Conservation (phyloP, 176 grass and related monocot genomes). For the Pharus latifolius region DNA sequence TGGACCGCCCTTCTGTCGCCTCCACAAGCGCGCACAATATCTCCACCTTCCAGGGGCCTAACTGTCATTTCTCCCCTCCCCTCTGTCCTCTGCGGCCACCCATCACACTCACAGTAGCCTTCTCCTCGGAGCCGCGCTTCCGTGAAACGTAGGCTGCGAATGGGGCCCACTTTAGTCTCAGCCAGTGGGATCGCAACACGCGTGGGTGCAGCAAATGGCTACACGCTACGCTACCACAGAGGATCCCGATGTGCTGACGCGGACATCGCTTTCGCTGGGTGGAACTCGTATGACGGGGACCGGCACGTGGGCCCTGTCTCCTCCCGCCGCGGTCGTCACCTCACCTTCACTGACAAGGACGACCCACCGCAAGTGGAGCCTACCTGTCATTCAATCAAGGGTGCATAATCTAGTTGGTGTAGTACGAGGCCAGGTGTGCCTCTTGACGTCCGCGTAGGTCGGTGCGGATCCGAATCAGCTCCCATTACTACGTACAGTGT, state of each 20-base stretch:
- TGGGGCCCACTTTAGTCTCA: too few species aligned
- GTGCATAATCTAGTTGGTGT: background rate
- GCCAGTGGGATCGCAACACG: background rate
- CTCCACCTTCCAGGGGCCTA: background rate
- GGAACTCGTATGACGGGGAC: constrained; percentile 11
- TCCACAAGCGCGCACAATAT: background rate
- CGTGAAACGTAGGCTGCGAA: too few species aligned
- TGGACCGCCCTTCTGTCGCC: background rate
- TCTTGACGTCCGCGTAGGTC: constrained; percentile 2
- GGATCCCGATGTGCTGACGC: background rate
- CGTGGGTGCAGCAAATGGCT: background rate
- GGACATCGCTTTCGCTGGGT: constrained; percentile 1
- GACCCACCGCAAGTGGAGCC: background rate
- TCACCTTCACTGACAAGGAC: background rate
- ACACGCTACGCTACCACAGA: background rate
- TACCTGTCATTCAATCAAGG: rapidly evolving
- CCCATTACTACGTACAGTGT: constrained; percentile 16
- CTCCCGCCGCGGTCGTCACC: rapidly evolving
- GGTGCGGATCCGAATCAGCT: constrained; percentile 60
- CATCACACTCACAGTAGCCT: too few species aligned
- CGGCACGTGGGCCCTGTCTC: background rate
- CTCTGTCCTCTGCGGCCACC: background rate
- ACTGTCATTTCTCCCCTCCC: background rate
- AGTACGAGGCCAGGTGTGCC: background rate
- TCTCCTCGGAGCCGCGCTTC: too few species aligned